Base-by-base conservation (phyloP, 2,329 filamentous ascomycete genomes). In the Sporothrix humicola region DNA sequence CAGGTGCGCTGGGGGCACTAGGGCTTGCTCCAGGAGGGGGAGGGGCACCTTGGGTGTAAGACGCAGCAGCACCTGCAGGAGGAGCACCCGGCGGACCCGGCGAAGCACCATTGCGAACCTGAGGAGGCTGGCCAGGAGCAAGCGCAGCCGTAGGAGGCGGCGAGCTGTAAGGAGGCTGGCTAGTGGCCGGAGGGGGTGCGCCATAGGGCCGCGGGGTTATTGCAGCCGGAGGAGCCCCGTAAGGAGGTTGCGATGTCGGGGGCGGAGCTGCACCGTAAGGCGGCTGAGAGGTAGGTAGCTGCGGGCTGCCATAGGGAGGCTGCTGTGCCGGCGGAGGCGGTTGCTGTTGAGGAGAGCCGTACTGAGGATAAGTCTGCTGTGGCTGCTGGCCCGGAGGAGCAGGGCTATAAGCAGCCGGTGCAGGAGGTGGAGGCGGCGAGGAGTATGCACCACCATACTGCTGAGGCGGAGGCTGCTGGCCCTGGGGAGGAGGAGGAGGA, bases 321-420 rank as follows among this genome's bases (percentile, higher is more conserved):
- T 73, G 66, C 8, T 58, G 37, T 5, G 68, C 3, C 15, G 72
- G 68, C 8, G 58, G 72, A 37, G 31, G 31, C 3, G 31, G 31
- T 7, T 37, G 31, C 31, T 37, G 31, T 12, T 59, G 48, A 3
- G 68, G 37, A 20, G 59, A 72, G 15, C 56, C 37, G 48, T 42
- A 44, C 4, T 44, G 65, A 2, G 65, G 42, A 42, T 73, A 73
- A 10, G 37, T 37, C 9, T 58, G 52, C 8, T 58, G 52, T 5
- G 63, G 63, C 23, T 66, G 71, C 31, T 69, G 71, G 13, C 68
- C 59, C 31, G 69, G 59, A 59, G 72, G 69, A 12, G 52, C 69
- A 13, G 69, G 54, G 20, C 37, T 71, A 42, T 71, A 71, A 5
- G 69, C 52, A 26, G 52, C n/a, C 15, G 37, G 59, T 5, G 59